These are phyloP conservation scores for Saraca asoca DNA, from an alignment of 331 rosid genomes.

Conservation along the genomic window DNA sequence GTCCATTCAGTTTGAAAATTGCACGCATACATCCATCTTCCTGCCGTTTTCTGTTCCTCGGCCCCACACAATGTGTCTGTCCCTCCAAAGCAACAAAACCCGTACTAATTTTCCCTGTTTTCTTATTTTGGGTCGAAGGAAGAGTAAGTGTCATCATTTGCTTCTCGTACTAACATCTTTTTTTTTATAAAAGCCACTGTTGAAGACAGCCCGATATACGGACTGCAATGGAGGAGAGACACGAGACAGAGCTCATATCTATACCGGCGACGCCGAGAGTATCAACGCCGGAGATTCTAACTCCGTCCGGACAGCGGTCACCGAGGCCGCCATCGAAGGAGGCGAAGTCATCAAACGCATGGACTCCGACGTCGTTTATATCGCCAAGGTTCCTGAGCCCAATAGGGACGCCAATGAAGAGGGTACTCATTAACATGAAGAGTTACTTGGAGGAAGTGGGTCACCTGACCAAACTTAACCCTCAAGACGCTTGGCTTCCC, in stretches of 20 bases:
- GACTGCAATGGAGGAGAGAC: constrained; percentile 74
- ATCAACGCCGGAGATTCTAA: constrained; percentile 87
- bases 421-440: constrained; percentile 88
- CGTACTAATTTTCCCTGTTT: background rate
- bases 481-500: constrained; percentile 99
- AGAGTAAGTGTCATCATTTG: constrained; percentile 35
- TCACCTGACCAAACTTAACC: constrained; percentile 95
- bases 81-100: constrained; percentile 20
- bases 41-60: constrained; percentile 36
- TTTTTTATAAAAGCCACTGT: constrained; percentile 31
- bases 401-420: constrained; percentile 96
- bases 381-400: constrained; percentile 97
- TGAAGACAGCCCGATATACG: constrained; percentile 6
- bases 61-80: constrained; percentile 36
- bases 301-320: constrained; percentile 91
- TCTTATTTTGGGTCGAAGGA: constrained; percentile 2
- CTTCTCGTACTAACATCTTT: constrained; percentile 42
- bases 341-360: constrained; percentile 83
- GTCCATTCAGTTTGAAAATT: background rate
- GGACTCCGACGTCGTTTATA: constrained; percentile 96
- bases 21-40: constrained; percentile 4
- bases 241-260: constrained; percentile 93
- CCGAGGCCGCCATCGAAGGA: constrained; percentile 79
- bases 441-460: constrained; percentile 95
- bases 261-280: constrained; percentile 96